Base-by-base conservation (phyloP, 192 early-diverging fungal genomes). In the Coemansia sp. region DNA sequence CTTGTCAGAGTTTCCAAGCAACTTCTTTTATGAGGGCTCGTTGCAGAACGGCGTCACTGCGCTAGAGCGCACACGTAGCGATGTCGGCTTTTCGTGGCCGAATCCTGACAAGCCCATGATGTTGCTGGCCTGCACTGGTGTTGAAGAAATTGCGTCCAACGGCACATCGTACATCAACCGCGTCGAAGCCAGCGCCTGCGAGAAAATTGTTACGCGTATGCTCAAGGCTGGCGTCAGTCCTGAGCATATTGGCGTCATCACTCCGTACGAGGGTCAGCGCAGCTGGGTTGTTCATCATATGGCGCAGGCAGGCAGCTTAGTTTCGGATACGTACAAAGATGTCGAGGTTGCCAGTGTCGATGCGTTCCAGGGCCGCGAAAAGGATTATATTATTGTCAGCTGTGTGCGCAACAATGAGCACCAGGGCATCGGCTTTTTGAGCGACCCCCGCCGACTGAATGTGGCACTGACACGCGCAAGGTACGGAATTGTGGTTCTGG, bases 1-100 rank as follows among this genome's bases (percentile, higher is more conserved):
- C 65, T 78, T 99, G 23, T 98, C 97, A 10, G 96, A 95, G 81
- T 99, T 98, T 68, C 95, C 97, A 2, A 94, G 92, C 67, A 99
- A 99, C 74, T 95, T 97, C 91, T 98, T 99, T 66, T 99, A 99
- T 70, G 97, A 99, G 75, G 97, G 97, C 12, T 93, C 93, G 17
- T 83, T 98, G 29, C 93, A 97, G 75, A 98, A 99, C 63, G 97
- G 97, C 56, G 93, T 99, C 37, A 96, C 96, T 0, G 87, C 90
- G 2, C 87, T 86, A 48, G 95, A 99, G 67, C 92, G 97, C 63
- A 75, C 92, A 25, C 87, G 95, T 27, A 88, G 86, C 63, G 84
- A 91, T 48, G 82, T 95, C 38, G 95, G 94, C 27, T 98, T 98
- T 81, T 96, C 96, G 2, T 99, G 97, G 97, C 97, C 97, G 9